A percentile compares a stretch with the other conserved stretches of the same genome.
These are phyloP conservation scores for Eutypella sp. DNA, from an alignment of 2,329 filamentous ascomycete genomes.

Conservation along the genomic window DNA sequence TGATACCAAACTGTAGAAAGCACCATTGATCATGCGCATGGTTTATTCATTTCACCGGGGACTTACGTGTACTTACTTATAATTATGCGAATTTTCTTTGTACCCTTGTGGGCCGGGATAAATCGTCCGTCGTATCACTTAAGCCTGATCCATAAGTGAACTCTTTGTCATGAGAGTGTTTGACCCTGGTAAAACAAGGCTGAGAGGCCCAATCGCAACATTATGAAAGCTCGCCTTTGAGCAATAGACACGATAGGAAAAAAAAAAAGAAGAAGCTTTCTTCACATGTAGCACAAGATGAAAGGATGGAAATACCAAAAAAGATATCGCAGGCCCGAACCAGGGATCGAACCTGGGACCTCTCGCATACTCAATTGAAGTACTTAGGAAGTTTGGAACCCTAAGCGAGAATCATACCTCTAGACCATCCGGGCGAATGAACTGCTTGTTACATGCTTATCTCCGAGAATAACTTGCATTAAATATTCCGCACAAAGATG, in stretches of 20 bases:
- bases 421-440: conserved; percentile 40
- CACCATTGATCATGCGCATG: too few species aligned
- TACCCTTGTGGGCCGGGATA: too few species aligned
- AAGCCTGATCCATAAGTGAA: too few species aligned
- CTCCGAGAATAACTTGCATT: not conserved
- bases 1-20: too few species aligned
- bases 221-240: not conserved
- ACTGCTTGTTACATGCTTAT: not conserved
- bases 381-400: conserved; percentile 25
- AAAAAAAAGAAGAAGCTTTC: not conserved
- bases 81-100: too few species aligned
- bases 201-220: too few species aligned
- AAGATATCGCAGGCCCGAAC: not conserved
- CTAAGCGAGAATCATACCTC: conserved; percentile 66
- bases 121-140: too few species aligned
- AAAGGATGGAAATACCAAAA: not conserved
- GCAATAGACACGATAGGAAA: not conserved
- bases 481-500: too few species aligned
- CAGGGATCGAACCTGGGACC: not conserved
- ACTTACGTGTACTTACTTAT: too few species aligned
- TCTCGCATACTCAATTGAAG: not conserved
- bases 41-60: too few species aligned
- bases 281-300: not conserved
- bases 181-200: too few species aligned
- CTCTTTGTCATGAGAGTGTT: too few species aligned